Conservation (phyloP, 257 asterid genomes). For the Solanum virginianum region DNA sequence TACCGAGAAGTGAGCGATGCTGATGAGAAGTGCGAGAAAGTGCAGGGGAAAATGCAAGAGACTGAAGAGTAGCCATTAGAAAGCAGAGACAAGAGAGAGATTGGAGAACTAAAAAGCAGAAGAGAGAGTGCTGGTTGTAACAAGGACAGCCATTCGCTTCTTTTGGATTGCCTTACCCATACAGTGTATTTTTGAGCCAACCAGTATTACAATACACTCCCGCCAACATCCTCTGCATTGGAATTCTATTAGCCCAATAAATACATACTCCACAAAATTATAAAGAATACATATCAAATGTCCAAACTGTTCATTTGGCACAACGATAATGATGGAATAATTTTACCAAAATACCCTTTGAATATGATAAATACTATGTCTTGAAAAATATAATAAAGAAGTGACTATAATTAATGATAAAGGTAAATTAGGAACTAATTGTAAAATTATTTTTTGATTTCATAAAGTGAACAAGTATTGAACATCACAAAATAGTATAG, state of each 20-base stretch:
- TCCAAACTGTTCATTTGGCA: too few relatives aligned
- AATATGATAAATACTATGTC: too few relatives aligned
- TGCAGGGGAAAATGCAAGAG: constrained; percentile 44
- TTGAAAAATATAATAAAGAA: too few relatives aligned
- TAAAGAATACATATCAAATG: too few relatives aligned
- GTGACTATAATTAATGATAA: too few relatives aligned
- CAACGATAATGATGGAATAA: too few relatives aligned
- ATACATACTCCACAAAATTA: too few relatives aligned
- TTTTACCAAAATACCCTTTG: too few relatives aligned
- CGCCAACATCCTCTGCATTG: not conserved
- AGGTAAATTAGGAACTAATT: too few relatives aligned
- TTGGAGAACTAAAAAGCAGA: constrained; percentile 1
- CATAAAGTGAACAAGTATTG: too few relatives aligned
- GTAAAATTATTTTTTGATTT: too few relatives aligned
- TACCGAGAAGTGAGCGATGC: constrained; percentile 44
- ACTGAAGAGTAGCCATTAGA: constrained; percentile 57
- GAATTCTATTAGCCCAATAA: not conserved
- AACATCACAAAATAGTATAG: too few relatives aligned
- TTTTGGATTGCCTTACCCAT: not conserved
- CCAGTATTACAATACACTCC: not conserved
- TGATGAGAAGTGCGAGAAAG: constrained; percentile 34
- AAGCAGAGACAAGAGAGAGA: not conserved
- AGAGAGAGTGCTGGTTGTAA: constrained; percentile 21
- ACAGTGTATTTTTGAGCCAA: not conserved
- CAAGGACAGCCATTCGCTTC: constrained; percentile 57